These are phyloP conservation scores for Xylaria flabelliformis DNA, from an alignment of 495 filamentous ascomycete species.

Conservation along the genomic window DNA sequence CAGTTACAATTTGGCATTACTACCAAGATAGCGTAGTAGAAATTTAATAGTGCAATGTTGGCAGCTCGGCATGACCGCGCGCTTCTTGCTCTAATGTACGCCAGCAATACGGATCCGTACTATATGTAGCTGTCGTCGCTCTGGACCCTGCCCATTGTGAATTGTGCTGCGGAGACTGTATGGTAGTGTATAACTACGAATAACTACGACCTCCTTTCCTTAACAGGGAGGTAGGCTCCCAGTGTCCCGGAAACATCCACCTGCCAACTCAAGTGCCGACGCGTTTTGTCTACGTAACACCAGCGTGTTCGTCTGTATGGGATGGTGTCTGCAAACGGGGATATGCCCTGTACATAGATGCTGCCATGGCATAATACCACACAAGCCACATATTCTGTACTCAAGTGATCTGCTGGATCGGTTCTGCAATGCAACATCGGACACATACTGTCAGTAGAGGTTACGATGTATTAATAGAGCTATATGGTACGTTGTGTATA, in stretches of 20 bases:
- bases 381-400: not conserved
- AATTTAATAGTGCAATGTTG: not conserved
- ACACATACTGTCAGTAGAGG: not conserved
- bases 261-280: slow-evolving; percentile 11
- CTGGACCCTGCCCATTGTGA: not conserved
- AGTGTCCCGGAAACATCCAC: slow-evolving; percentile 3
- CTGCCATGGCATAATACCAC: not conserved
- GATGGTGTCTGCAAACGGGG: not conserved
- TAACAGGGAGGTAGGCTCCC: not conserved
- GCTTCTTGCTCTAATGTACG: not conserved
- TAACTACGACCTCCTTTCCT: slow-evolving; percentile 5
- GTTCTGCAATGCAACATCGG: not conserved
- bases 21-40: not conserved
- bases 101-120: not conserved
- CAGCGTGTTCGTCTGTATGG: not conserved
- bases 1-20: not conserved
- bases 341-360: slow-evolving; percentile 2
- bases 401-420: not conserved
- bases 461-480: not conserved
- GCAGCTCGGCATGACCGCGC: slow-evolving; percentile 4
- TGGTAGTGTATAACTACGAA: not conserved
- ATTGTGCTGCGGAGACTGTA: not conserved
- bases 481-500: not conserved
- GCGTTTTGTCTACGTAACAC: not conserved
- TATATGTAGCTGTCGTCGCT: not conserved